phyloP scores from a whole-genome alignment of 495 filamentous ascomycete genomes.

The Halenospora varia region DNA sequence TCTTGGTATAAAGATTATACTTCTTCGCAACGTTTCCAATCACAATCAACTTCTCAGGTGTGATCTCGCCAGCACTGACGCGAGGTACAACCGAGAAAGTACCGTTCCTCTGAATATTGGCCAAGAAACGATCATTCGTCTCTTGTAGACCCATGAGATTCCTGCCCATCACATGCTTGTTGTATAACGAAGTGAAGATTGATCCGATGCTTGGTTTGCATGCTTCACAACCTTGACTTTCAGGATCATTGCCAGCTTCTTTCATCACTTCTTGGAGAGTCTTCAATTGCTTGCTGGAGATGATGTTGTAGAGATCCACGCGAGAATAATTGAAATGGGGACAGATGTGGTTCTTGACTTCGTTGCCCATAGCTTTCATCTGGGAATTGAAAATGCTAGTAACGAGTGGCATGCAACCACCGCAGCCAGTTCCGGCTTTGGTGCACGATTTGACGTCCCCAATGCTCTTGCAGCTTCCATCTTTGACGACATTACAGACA shows the following conservation, averaged over 20 bases:
- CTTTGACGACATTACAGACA: slow-evolving; percentile 68
- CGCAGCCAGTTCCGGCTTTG: slow-evolving; percentile 92
- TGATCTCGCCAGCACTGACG: slow-evolving; percentile 86
- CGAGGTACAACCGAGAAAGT: slow-evolving; percentile 90
- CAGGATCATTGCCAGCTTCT: slow-evolving; percentile 67
- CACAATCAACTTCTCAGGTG: slow-evolving; percentile 81
- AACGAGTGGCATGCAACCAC: slow-evolving; percentile 90
- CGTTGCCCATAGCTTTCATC: slow-evolving; percentile 85
- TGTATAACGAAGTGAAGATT: slow-evolving; percentile 82
- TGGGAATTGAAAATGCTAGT: slow-evolving; percentile 91
- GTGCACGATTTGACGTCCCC: slow-evolving; percentile 91
- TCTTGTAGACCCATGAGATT: slow-evolving; percentile 80
- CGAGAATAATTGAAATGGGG: slow-evolving; percentile 84
- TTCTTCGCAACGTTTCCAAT: slow-evolving; percentile 89
- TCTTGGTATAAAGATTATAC: slow-evolving; percentile 88
- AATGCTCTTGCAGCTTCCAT: slow-evolving; percentile 75
- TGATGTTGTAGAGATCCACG: slow-evolving; percentile 86
- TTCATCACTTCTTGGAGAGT: slow-evolving; percentile 80
- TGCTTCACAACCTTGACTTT: slow-evolving; percentile 81
- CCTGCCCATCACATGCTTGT: slow-evolving; percentile 78
- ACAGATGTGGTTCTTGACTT: slow-evolving; percentile 86
- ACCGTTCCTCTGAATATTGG: slow-evolving; percentile 91
- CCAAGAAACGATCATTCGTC: slow-evolving; percentile 91
- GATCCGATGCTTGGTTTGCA: slow-evolving; percentile 88
- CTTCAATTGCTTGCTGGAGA: slow-evolving; percentile 75